Evolutionary conservation across 164 flowering plant species (phyloP).

Genomic region (Brasenia schreberi): DNA sequence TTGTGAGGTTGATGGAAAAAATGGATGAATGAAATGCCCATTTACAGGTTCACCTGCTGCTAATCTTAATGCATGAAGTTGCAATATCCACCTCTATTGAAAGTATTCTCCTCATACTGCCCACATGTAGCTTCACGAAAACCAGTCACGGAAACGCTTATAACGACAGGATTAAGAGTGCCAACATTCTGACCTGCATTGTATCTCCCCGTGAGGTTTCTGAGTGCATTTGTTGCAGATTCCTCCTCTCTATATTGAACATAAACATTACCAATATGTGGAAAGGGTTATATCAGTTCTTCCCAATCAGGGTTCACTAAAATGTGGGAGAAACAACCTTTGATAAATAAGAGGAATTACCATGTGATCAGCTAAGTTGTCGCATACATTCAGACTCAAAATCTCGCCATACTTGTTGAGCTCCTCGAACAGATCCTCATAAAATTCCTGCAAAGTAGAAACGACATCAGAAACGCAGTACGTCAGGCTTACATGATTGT

Average conservation of each 20-base stretch:
- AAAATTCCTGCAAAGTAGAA: too few relatives aligned
- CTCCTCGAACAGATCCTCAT: constrained; percentile 38
- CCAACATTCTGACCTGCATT: constrained; percentile 51
- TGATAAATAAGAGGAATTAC: constrained; percentile 16
- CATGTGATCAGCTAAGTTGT: constrained; percentile 90
- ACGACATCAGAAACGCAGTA: too few relatives aligned
- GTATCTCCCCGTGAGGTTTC: constrained; percentile 57
- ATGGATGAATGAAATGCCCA: not conserved
- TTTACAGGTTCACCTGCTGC: constrained; percentile 37
- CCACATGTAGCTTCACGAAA: constrained; percentile 93
- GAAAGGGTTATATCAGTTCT: not conserved
- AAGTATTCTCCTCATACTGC: constrained; percentile 78
- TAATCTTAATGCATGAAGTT: constrained; percentile 87
- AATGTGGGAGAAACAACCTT: not conserved
- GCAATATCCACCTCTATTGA: constrained; percentile 93
- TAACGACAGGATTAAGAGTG: not conserved
- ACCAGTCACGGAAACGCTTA: constrained; percentile 50
- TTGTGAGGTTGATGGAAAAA: not conserved
- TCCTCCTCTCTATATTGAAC: constrained; percentile 90
- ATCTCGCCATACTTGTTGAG: constrained; percentile 81
- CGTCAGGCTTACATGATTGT: too few relatives aligned
- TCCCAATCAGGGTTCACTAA: not conserved
- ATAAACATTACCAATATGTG: constrained; percentile 90
- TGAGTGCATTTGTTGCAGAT: constrained; percentile 67
- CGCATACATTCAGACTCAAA: constrained; percentile 76